Base-by-base conservation (phyloP, 768 basidiomycete species). In the Phaeolepiota aurea region DNA sequence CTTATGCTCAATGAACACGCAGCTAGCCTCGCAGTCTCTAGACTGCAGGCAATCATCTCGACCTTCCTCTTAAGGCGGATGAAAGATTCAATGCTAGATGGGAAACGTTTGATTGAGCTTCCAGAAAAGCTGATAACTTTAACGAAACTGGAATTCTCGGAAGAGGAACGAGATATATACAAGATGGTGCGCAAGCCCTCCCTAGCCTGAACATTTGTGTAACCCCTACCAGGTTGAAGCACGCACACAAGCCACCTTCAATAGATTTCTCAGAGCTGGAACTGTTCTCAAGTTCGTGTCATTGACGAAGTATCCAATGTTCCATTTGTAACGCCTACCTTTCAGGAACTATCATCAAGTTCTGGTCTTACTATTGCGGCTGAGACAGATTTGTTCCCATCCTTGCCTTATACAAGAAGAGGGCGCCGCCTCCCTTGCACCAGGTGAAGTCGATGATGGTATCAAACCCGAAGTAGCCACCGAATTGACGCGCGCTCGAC, bases 341-440 rank as follows among this genome's bases (percentile, higher is more conserved):
- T 9, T 1, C 36, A 75, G 71, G 52, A 77, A 82, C 48, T 79
- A 79, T 45, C 63, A 68, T 31, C 71, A 75, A 52, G 75, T 77
- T 35, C 55, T 73, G 3, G 69, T 72, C 4, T 46, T 74, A 4
- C 52, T 72, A 12, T 54, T 72, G 2, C 69, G 82, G 9, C 66
- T 87, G 1, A 71, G 82, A 7, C 83, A 85, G 50, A 59, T 83
- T 25, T 83, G 80, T 51, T 72, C 74, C 25, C 83, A 85, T 54
- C 79, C 85, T 2, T 71, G 67, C 11, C 63, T 87, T 4, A 76
- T 86, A 21, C 74, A 76, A 50, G 77, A 80, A 47, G 66, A 68
- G 23, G 71, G 62, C 2, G 62, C 56, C 1, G 69, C 71, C 0
- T 73, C 69, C 42, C 54, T 75, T n/a, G 51, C 50, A 12, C 50